These are phyloP conservation scores for Aspergillus sp. DNA, from an alignment of 2,329 filamentous ascomycete species.

Conservation along the genomic window DNA sequence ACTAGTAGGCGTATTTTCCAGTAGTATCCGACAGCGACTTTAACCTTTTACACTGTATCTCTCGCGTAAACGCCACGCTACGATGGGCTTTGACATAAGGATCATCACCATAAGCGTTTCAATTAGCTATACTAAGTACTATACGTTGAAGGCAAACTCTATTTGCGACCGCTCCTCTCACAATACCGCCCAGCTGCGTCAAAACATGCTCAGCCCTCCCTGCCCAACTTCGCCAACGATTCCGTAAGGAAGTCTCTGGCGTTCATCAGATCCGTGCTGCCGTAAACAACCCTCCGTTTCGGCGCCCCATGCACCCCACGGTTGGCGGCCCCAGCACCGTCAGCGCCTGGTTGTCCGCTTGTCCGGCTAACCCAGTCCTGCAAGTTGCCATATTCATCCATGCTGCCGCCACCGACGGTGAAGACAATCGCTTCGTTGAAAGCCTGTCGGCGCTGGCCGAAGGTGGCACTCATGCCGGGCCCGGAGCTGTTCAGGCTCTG, in stretches of 20 bases:
- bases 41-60: no score
- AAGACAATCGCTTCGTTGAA: slow-evolving; percentile 93
- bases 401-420: slow-evolving; percentile 90
- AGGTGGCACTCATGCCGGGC: slow-evolving; percentile 75
- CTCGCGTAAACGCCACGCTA: no score
- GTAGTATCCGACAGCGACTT: no score
- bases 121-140: slow-evolving; percentile 3
- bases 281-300: slow-evolving; percentile 85
- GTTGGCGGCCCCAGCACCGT: slow-evolving; percentile 40
- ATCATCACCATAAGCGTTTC: background rate
- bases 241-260: slow-evolving; percentile 62
- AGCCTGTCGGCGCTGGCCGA: slow-evolving; percentile 85
- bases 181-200: background rate
- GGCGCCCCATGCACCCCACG: slow-evolving; percentile 49
- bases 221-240: slow-evolving; percentile 59
- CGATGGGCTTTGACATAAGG: background rate
- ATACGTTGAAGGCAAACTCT: slow-evolving; percentile 10
- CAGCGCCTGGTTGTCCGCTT: slow-evolving; percentile 54
- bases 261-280: slow-evolving; percentile 76
- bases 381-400: slow-evolving; percentile 98
- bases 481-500: slow-evolving; percentile 50
- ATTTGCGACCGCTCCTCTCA: slow-evolving; percentile 5
- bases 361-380: slow-evolving; percentile 92
- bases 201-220: slow-evolving; percentile 47
- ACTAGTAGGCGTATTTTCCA: no score